These are phyloP conservation scores for Phalaenopsis equestris DNA, from an alignment of 106 monocot species.

Conservation along the genomic window DNA sequence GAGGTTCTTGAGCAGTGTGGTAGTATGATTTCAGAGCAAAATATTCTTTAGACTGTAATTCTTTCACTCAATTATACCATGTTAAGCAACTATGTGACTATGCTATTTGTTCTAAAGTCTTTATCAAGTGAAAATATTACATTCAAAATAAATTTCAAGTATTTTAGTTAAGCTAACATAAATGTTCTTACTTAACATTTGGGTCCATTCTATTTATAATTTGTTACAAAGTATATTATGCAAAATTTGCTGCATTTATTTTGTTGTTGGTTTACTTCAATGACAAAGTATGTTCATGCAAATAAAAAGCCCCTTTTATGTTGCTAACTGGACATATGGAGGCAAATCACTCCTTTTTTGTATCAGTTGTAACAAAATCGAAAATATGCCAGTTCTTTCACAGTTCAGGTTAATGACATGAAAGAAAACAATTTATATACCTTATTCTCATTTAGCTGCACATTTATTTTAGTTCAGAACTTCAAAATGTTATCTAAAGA, in stretches of 20 bases:
- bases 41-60: neutral
- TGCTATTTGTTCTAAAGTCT: neutral
- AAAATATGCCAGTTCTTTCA: no score
- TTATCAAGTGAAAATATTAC: neutral
- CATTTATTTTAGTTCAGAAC: slow-evolving; percentile 12
- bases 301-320: no score
- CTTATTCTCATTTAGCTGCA: slow-evolving; percentile 23
- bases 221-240: neutral
- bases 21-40: neutral
- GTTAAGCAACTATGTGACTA: neutral
- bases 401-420: no score
- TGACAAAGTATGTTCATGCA: no score
- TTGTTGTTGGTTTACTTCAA: no score
- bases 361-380: neutral
- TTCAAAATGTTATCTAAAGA: neutral
- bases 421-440: neutral
- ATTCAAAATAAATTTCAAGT: neutral
- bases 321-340: no score
- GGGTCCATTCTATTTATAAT: neutral
- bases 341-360: neutral
- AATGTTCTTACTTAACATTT: no score
- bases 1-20: neutral
- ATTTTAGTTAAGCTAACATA: neutral
- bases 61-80: neutral
- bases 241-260: neutral